Base-by-base conservation (phyloP, 495 filamentous ascomycete species). In the Amniculicola lignicola region DNA sequence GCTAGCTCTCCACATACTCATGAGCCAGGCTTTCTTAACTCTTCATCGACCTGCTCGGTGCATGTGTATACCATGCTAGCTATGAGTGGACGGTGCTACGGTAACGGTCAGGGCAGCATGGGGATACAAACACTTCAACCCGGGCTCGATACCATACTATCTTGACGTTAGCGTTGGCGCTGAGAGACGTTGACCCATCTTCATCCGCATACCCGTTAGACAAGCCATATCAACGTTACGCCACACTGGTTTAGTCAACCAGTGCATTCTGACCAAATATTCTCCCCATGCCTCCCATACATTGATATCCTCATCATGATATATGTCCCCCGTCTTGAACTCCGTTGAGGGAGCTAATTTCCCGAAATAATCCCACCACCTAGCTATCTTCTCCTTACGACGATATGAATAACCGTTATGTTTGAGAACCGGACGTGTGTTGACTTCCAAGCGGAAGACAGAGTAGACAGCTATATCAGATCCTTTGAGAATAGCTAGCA, bases 391-490 rank as follows among this genome's bases (percentile, higher is more conserved):
- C 38, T 19, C 31, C 42, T 18, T 31, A 31, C 25, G 12, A 25
- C 5, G 6, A 1, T 7, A 3, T 21, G 22, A 27, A 9, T 22
- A 21, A 22, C 21, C 9, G 4, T 39, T 37, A 11, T 3, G 1
- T 19, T 48, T 16, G 15, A 59, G 28, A 19, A 59, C 40, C 9
- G 51, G 52, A 9, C 38, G 42, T 11, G 57, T 7, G 10, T n/a
- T 1, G 2, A 51, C 29, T 36, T 61, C 19, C 4, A 61, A 53
- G 10, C 24, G 25, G 24, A 60, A 54, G 19, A 60, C 35, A n/a
- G 50, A 28, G 35, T 50, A 61, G 10, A 61, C 21, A 23, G 46
- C 52, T 53, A 61, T 61, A 27, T 57, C 58, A 31, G 37, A 15
- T 16, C 58, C 58, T 31, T 61, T 61, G 1, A 61, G 43, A 7